phyloP scores from a whole-genome alignment of 2,329 filamentous ascomycete species.

The Fusarium veterinarium region DNA sequence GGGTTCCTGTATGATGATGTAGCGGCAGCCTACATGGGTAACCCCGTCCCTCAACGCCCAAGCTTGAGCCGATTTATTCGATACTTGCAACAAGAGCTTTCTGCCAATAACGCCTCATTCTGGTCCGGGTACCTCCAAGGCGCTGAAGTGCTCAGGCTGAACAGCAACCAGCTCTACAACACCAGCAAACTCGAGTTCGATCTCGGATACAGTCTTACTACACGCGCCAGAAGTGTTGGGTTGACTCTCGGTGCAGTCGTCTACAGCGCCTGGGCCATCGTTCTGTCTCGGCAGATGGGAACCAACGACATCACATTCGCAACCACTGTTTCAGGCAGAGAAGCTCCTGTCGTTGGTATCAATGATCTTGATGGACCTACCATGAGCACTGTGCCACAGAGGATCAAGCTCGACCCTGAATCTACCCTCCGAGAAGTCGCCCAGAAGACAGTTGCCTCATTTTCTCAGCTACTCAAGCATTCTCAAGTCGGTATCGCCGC shows the following conservation, averaged over 20 bases:
- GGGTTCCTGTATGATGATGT: constrained; percentile 46
- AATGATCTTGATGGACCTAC: constrained; percentile 19
- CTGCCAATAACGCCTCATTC: not conserved
- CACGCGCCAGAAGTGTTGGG: not conserved
- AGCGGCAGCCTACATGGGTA: not conserved
- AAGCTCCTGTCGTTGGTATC: constrained; percentile 21
- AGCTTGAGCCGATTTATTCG: not conserved
- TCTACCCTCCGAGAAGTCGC: constrained; percentile 40
- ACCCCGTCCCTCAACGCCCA: not conserved
- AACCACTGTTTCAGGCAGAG: constrained; percentile 31
- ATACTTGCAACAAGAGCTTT: not conserved
- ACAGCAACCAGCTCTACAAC: not conserved
- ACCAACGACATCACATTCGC: constrained; percentile 24
- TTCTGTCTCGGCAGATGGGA: constrained; percentile 11
- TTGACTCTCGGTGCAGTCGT: constrained; percentile 18
- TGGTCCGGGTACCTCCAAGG: constrained; percentile 7
- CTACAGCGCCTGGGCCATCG: constrained; percentile 35
- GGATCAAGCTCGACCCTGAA: constrained; percentile 33
- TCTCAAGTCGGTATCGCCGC: constrained; percentile 42
- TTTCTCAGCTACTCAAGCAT: constrained; percentile 25
- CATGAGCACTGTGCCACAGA: constrained; percentile 34
- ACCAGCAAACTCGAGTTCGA: constrained; percentile 1
- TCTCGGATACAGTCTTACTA: not conserved
- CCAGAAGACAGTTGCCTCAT: not conserved
- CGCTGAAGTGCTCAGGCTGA: constrained; percentile 5